Evolutionary conservation across 2,329 filamentous ascomycete genomes (phyloP).

Genomic region (Penicillium rolfsii): DNA sequence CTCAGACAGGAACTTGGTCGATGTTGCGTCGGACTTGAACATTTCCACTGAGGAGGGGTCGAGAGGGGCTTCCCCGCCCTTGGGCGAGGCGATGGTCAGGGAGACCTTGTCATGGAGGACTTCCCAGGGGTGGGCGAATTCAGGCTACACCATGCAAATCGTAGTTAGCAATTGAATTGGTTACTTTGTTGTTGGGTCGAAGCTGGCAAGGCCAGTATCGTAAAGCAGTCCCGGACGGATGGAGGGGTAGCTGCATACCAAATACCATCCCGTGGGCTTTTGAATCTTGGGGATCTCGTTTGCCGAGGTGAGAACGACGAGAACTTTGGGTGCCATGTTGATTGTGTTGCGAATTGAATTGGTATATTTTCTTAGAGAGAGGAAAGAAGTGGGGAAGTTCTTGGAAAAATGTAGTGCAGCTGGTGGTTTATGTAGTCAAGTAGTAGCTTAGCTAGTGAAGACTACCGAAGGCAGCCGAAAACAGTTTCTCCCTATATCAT

Average conservation of each 20-base stretch:
- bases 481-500: constrained; percentile 12
- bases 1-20: constrained; percentile 59
- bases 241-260: constrained; percentile 50
- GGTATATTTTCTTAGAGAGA: not conserved
- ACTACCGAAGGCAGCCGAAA: not conserved
- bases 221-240: not conserved
- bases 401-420: no score
- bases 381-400: not conserved
- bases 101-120: constrained; percentile 59
- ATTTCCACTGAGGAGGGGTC: constrained; percentile 61
- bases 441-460: no score
- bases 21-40: constrained; percentile 59
- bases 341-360: not conserved
- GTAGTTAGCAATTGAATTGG: not conserved
- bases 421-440: no score
- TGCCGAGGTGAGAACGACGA: constrained; percentile 71
- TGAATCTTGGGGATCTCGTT: constrained; percentile 48
- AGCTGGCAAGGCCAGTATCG: not conserved
- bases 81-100: constrained; percentile 63
- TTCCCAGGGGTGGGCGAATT: constrained; percentile 68
- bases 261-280: constrained; percentile 69
- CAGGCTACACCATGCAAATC: constrained; percentile 42
- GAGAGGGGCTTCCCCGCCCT: constrained; percentile 64
- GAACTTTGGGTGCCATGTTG: constrained; percentile 59
- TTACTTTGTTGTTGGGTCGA: no score